Conservation (phyloP, 2,329 filamentous ascomycete species). For the Colletotrichum siamense region DNA sequence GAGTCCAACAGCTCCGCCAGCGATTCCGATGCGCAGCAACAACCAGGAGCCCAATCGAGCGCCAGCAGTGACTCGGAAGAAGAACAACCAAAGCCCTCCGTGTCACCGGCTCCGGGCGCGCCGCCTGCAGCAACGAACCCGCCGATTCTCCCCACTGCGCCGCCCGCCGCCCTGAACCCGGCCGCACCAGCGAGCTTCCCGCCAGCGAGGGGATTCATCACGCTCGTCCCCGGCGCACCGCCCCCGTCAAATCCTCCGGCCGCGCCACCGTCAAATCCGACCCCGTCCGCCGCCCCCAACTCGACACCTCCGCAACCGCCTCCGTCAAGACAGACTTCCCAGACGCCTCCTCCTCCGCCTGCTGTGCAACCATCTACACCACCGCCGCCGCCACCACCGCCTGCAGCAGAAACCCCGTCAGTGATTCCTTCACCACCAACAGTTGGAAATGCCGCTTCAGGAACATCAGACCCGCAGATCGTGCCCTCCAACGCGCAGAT, state of each 20-base stretch:
- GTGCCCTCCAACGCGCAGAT: background rate
- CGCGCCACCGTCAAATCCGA: background rate
- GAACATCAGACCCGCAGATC: background rate
- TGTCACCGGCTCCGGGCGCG: background rate
- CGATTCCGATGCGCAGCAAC: background rate
- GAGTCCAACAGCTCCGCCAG: background rate
- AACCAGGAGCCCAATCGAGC: background rate
- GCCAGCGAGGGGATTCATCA: constrained; percentile 7
- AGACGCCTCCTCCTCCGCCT: background rate
- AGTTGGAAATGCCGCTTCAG: constrained; percentile 4
- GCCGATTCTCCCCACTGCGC: background rate
- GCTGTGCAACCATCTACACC: background rate
- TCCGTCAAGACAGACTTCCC: background rate
- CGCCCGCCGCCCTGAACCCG: background rate
- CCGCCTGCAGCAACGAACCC: background rate
- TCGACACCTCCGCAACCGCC: background rate
- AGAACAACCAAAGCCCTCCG: background rate
- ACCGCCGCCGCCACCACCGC: background rate
- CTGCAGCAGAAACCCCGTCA: background rate
- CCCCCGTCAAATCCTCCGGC: background rate
- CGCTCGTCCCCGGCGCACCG: constrained; percentile 9
- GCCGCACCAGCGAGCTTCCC: background rate
- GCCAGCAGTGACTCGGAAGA: constrained; percentile 6
- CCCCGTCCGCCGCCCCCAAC: background rate
- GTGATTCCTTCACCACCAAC: background rate